These are phyloP conservation scores for Isoetes taiwanensis DNA, from an alignment of 75 land plant genomes.

Conservation along the genomic window DNA sequence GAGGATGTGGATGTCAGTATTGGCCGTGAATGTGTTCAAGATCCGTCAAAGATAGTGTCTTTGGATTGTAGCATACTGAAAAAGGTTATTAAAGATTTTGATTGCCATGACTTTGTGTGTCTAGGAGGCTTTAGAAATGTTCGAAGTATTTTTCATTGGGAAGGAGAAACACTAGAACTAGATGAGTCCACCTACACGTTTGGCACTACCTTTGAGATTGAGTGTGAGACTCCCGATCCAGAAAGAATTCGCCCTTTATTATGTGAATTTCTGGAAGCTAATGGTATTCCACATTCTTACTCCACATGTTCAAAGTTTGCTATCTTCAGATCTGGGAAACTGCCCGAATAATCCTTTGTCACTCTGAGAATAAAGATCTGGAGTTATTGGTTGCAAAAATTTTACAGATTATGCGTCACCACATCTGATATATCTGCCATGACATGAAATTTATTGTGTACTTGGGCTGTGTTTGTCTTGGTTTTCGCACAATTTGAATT, in stretches of 20 bases:
- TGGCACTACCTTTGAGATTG: slow-evolving; percentile 73
- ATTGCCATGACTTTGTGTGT: slow-evolving; percentile 37
- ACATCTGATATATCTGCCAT: too few species aligned
- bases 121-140: slow-evolving; percentile 84
- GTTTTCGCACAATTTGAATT: too few species aligned
- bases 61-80: slow-evolving; percentile 26
- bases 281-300: slow-evolving; percentile 46
- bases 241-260: slow-evolving; percentile 45
- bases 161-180: slow-evolving; percentile 60
- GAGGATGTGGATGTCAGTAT: slow-evolving; percentile 49
- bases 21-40: slow-evolving; percentile 54
- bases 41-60: slow-evolving; percentile 26
- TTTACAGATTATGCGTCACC: too few species aligned
- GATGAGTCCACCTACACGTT: slow-evolving; percentile 75
- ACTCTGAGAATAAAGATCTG: too few species aligned
- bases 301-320: slow-evolving; percentile 64
- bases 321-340: slow-evolving; percentile 59
- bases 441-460: too few species aligned
- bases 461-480: too few species aligned
- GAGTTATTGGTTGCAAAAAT: too few species aligned
- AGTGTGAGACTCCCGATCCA: slow-evolving; percentile 75
- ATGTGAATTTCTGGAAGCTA: slow-evolving; percentile 42
- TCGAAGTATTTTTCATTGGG: slow-evolving; percentile 67
- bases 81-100: slow-evolving; percentile 38
- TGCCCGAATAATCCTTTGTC: slow-evolving; percentile 36